These are phyloP conservation scores for Fusarium concolor DNA, from an alignment of 2,329 filamentous ascomycete species.

Conservation along the genomic window DNA sequence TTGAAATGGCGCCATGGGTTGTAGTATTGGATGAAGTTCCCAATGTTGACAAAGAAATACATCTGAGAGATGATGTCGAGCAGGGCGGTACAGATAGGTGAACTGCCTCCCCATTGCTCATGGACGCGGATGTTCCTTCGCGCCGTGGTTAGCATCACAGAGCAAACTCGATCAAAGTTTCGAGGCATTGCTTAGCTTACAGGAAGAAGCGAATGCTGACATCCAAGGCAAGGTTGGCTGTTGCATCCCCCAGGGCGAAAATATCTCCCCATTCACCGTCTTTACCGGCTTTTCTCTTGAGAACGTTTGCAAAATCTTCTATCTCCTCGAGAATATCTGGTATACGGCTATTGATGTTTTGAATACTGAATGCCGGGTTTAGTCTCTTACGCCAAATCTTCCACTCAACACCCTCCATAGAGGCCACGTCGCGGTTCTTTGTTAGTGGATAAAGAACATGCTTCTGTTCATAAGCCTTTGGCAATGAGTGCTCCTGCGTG, in stretches of 20 bases:
- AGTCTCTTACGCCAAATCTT: slow-evolving; percentile 49
- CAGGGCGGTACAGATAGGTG: slow-evolving; percentile 15
- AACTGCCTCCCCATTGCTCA: slow-evolving; percentile 24
- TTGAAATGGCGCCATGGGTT: slow-evolving; percentile 36
- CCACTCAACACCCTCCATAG: slow-evolving; percentile 47
- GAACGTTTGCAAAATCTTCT: slow-evolving; percentile 48
- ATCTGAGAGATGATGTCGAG: slow-evolving; percentile 22
- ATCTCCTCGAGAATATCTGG: slow-evolving; percentile 54
- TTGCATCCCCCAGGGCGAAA: slow-evolving; percentile 50
- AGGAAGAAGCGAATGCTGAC: slow-evolving; percentile 54
- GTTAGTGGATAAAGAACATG: slow-evolving; percentile 47
- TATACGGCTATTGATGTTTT: slow-evolving; percentile 51
- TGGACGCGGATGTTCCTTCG: slow-evolving; percentile 24
- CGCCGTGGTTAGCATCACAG: neutral
- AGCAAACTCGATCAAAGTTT: neutral
- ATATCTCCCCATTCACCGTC: slow-evolving; percentile 21
- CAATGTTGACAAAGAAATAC: slow-evolving; percentile 23
- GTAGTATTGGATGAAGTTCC: slow-evolving; percentile 20
- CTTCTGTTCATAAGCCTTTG: slow-evolving; percentile 47
- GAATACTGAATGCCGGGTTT: slow-evolving; percentile 53
- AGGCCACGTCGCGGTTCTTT: slow-evolving; percentile 48
- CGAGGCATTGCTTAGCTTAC: slow-evolving; percentile 27
- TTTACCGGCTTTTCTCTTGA: slow-evolving; percentile 20
- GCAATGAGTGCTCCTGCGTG: slow-evolving; percentile 35
- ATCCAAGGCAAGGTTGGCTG: slow-evolving; percentile 55